Conservation (phyloP, 345 rosid genomes). For the Murraya koenigii region DNA sequence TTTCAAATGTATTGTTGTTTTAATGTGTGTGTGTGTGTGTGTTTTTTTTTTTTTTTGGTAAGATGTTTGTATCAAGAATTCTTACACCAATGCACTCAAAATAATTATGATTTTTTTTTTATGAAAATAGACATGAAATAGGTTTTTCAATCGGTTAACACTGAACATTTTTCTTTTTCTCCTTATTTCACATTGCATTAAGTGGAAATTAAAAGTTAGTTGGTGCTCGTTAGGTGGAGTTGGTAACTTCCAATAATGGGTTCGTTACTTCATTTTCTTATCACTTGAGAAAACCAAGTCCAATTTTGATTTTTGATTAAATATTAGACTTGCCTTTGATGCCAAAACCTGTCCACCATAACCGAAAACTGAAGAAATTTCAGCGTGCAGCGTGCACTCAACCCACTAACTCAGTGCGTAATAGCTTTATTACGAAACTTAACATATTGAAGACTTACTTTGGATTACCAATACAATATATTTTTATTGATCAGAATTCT, state of each 20-base stretch:
- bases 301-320: neutral
- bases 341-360: neutral
- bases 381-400: neutral
- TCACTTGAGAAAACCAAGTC: neutral
- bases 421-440: no score
- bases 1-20: no score
- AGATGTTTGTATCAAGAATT: no score
- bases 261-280: neutral
- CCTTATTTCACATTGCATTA: no score
- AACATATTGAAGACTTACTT: neutral
- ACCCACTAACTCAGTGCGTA: neutral
- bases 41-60: no score
- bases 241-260: conserved; percentile 2
- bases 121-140: neutral
- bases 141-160: no score
- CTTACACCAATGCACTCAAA: no score
- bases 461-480: neutral
- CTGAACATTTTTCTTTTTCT: no score
- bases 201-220: neutral
- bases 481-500: neutral
- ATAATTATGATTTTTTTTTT: no score
- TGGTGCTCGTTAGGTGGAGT: neutral
- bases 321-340: neutral
- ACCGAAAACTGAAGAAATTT: neutral
- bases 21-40: no score